Base-by-base conservation (phyloP, 2,329 filamentous ascomycete genomes). In the Xylariaceae sp. region DNA sequence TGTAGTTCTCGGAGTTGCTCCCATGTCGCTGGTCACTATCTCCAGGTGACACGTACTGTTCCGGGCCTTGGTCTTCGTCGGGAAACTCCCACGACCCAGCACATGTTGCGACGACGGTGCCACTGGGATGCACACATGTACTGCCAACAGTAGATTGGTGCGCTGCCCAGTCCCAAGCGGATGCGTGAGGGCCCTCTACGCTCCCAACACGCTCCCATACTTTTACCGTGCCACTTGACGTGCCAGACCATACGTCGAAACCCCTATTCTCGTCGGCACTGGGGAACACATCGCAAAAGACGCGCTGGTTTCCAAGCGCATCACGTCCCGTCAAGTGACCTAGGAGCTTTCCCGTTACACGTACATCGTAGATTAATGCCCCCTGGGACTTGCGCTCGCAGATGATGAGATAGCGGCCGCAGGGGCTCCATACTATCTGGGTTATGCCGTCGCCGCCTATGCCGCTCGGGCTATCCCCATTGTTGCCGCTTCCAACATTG, bases 201-300 rank as follows among this genome's bases (percentile, higher is more conserved):
- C 65, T 69, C 22, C 82, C 81, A 0, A 84, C 76, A 10, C 73
- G 73, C 41, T 85, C 79, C 78, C 81, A 86, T 6, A 85, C 76
- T 42, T 73, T 72, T n/a, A 84, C 77, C 2, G 68, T 63, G 1
- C 84, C 83, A 56, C 76, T 71, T 41, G 74, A 72, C 0, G 78
- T 76, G 2, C 83, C 84, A 5, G 80, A 80, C 83, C 83, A 86
- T 43, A 86, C 74, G 65, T 86, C 84, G 57, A 83, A 83, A 1
- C 76, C 75, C 1, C 71, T 70, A 0, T 57, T 40, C n/a, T 41
- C 55, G 10, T 66, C 64, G 3, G 63, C 56, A 4, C 73, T 71
- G 0, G 74, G 70, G 58, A 80, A 86, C 2, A 82, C 73, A 63
- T 84, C 79, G 54, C 79, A 78, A 10, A 68, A 71, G 37, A 86